Evolutionary conservation across 2,329 filamentous ascomycete genomes (phyloP).

Genomic region (Helminthosporium solani): DNA sequence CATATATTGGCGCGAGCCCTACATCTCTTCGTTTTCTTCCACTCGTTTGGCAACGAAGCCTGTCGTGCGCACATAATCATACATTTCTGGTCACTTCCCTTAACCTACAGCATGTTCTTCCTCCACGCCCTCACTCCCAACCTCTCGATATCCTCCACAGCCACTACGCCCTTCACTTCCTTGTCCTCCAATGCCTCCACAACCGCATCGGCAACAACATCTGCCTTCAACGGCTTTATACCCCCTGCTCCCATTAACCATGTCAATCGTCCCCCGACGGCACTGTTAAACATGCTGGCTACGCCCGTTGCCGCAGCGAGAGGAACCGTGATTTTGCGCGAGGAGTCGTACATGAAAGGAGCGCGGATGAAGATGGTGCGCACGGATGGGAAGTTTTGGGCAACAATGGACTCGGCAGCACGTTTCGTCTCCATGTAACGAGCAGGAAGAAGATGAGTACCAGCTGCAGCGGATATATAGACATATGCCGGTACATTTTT

Average conservation of each 20-base stretch:
- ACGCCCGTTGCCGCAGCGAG: conserved; percentile 76
- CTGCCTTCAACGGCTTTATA: conserved; percentile 83
- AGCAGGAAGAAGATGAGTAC: conserved; percentile 77
- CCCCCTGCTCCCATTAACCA: conserved; percentile 79
- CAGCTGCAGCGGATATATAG: conserved; percentile 86
- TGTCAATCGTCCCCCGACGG: conserved; percentile 74
- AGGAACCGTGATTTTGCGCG: conserved; percentile 77
- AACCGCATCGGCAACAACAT: conserved; percentile 83
- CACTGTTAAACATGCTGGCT: conserved; percentile 72
- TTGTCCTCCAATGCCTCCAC: conserved; percentile 83
- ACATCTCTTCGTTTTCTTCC: no score
- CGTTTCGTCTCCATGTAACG: conserved; percentile 91
- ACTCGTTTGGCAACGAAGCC: no score
- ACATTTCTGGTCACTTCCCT: background rate
- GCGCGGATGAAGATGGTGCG: conserved; percentile 80
- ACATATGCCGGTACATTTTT: conserved; percentile 70
- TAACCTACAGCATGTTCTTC: conserved; percentile 74
- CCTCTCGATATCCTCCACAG: conserved; percentile 76
- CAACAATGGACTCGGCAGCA: conserved; percentile 79
- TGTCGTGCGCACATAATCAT: background rate
- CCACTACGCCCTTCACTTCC: conserved; percentile 70
- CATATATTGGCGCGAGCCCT: no score
- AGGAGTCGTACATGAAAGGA: conserved; percentile 85
- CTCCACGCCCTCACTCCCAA: conserved; percentile 84
- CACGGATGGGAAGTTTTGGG: conserved; percentile 70